phyloP scores from a whole-genome alignment of 2,329 filamentous ascomycete genomes.

The Aspergillus pseudotamarii region DNA sequence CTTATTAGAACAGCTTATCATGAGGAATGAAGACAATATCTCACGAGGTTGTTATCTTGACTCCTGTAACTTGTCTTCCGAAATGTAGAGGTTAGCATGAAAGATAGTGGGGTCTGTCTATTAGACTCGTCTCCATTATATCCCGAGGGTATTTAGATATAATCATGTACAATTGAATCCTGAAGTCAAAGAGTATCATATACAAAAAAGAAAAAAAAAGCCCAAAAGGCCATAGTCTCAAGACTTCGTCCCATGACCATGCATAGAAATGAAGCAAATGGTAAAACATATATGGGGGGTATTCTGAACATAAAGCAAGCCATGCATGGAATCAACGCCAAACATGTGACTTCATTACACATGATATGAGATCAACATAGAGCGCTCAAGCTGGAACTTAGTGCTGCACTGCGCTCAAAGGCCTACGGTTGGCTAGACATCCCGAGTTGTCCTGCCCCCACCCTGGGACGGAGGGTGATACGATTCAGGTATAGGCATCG shows the following conservation, averaged over 20 bases:
- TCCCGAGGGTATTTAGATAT: not conserved
- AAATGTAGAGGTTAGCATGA: not conserved
- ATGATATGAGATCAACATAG: constrained; percentile 2
- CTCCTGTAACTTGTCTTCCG: no score
- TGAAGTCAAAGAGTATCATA: not conserved
- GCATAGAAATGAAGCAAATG: not conserved
- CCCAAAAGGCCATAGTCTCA: not conserved
- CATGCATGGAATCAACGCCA: constrained; percentile 4
- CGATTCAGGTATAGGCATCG: constrained; percentile 35
- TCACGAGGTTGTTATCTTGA: not conserved
- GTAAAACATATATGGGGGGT: constrained; percentile 10
- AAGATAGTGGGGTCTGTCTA: not conserved
- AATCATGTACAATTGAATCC: constrained; percentile 1
- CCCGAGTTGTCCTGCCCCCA: not conserved
- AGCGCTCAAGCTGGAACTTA: not conserved
- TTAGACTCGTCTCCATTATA: not conserved
- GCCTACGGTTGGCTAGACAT: not conserved
- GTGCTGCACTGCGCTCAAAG: not conserved
- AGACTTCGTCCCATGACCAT: not conserved
- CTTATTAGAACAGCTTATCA: constrained; percentile 3
- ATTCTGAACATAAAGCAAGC: constrained; percentile 6
- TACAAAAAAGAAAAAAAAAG: not conserved
- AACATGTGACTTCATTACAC: constrained; percentile 6
- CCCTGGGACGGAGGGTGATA: constrained; percentile 31
- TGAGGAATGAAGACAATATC: constrained; percentile 13